Evolutionary conservation across 2,329 filamentous ascomycete species (phyloP), one percentile per base, ranked within the genome.

Genomic region (Thielaviopsis musarum): DNA sequence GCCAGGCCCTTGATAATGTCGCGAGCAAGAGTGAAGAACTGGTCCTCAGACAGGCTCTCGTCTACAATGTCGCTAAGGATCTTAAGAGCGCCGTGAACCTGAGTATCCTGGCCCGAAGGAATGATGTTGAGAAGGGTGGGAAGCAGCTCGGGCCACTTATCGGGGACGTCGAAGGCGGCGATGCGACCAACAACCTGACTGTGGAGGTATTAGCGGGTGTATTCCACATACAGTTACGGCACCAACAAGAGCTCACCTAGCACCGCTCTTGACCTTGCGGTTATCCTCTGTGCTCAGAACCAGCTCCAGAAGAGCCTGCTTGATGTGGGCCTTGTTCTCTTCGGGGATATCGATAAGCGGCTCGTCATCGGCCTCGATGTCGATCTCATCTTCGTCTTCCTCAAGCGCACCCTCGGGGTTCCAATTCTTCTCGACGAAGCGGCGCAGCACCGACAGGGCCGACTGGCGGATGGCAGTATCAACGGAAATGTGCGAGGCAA

Each of bases 1-100:
- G 89, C 93, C 34, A 96, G 80, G 56, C 85, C 83, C 66, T 85
- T 85, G 68, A 96, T 84, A 61, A 98, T 86, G 66, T 94, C 85
- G 45, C 84, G 78, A 9, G 91, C 93, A 66, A 95, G 88, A 61
- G 80, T 80, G 70, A 97, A 96, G 77, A 98, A 98, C 66, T 96
- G 91, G 63, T 90, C 87, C 69, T 97, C 91, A 67, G 85, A 94
- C 70, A 98, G 80, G 64, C 88, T 90, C 67, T 95, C 91, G 63
- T 97, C 91, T 26, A 98, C 88, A 53, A 98, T 77, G 70, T 97
- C 91, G 64, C 82, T 78, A 52, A 98, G 80, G 24, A 97, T 90
- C 69, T 87, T 87, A 62, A 98, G 76, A 9, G 91, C 88, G 57
- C 93, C 93, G 69, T 96, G 90, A 56, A 96, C 75, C 69, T 95